phyloP scores from a whole-genome alignment of 352 stramenopile species.

The Phytophthora idaei region DNA sequence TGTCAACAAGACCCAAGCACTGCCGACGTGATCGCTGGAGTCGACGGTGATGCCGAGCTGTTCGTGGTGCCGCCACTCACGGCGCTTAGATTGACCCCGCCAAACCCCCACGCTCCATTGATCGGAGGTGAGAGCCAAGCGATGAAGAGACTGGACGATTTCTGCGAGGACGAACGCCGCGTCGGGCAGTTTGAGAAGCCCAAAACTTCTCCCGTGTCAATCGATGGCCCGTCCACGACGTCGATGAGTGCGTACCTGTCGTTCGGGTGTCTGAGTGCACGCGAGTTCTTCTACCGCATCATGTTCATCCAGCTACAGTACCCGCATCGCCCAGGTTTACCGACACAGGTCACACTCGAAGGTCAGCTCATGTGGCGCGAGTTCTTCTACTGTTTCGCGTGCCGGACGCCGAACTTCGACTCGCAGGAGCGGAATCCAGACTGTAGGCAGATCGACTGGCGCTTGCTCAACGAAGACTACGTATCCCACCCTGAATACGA shows the following conservation, averaged over 20 bases:
- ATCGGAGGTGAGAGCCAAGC: conserved; percentile 62
- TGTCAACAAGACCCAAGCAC: conserved; percentile 18
- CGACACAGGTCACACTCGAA: conserved; percentile 90
- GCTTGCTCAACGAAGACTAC: conserved; percentile 40
- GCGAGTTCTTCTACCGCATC: conserved; percentile 80
- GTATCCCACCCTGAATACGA: conserved; percentile 26
- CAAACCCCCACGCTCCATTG: conserved; percentile 49
- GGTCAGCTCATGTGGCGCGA: conserved; percentile 97
- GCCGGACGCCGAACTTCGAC: conserved; percentile 80
- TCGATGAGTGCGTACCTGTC: conserved; percentile 93
- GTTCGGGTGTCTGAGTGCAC: conserved; percentile 89
- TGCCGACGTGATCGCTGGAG: conserved; percentile 36
- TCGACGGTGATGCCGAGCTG: conserved; percentile 17
- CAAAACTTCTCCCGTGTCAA: conserved; percentile 89
- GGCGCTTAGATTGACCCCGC: conserved; percentile 44
- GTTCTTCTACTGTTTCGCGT: conserved; percentile 90
- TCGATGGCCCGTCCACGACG: conserved; percentile 91
- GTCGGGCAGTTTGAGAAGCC: conserved; percentile 96
- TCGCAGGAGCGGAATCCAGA: conserved; percentile 91
- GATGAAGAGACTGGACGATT: conserved; percentile 57
- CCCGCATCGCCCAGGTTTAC: conserved; percentile 61
- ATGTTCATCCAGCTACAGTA: conserved; percentile 92
- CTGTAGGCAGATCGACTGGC: conserved; percentile 82
- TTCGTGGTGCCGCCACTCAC: conserved; percentile 52
- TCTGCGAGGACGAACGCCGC: conserved; percentile 66